Conservation (phyloP, 2,329 filamentous ascomycete species). For the Colletotrichum neosansevieriae region DNA sequence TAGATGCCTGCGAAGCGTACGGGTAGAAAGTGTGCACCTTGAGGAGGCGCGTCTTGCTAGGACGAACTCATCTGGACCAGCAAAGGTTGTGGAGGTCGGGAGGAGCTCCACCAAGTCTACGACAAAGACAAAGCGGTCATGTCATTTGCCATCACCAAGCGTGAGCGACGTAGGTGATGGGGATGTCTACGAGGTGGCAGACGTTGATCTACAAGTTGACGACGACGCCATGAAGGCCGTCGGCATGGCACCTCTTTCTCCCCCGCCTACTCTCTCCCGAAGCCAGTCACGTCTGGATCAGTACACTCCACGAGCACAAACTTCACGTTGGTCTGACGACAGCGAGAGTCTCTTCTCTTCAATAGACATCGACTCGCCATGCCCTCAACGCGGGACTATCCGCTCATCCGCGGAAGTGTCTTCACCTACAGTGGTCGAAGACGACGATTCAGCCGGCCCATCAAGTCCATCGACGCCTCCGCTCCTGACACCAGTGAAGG, state of each 20-base stretch:
- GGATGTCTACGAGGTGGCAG: not conserved
- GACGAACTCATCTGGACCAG: slow-evolving; percentile 32
- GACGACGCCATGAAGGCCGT: not conserved
- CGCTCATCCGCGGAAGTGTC: slow-evolving; percentile 31
- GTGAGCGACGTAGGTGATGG: slow-evolving; percentile 3
- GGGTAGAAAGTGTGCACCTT: slow-evolving; percentile 35
- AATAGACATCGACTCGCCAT: slow-evolving; percentile 33
- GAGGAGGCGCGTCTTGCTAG: slow-evolving; percentile 35
- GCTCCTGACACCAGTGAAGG: slow-evolving; percentile 24
- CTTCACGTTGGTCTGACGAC: slow-evolving; percentile 39
- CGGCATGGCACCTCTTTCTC: slow-evolving; percentile 2
- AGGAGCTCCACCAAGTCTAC: slow-evolving; percentile 35
- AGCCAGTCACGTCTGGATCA: slow-evolving; percentile 3
- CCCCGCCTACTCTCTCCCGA: slow-evolving; percentile 24
- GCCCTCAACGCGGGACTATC: slow-evolving; percentile 16
- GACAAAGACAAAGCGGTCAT: slow-evolving; percentile 12
- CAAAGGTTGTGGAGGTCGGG: slow-evolving; percentile 34
- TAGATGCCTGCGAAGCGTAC: slow-evolving; percentile 23
- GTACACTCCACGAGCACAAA: slow-evolving; percentile 23
- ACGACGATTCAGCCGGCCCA: slow-evolving; percentile 23
- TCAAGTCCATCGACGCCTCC: slow-evolving; percentile 15
- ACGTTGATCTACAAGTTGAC: not conserved
- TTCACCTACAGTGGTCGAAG: slow-evolving; percentile 33
- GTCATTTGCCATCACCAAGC: not conserved
- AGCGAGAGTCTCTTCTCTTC: slow-evolving; percentile 37